Evolutionary conservation across 345 rosid species (phyloP), one percentile per base, ranked within the genome.

Genomic region (Eucalyptus tenuipes): DNA sequence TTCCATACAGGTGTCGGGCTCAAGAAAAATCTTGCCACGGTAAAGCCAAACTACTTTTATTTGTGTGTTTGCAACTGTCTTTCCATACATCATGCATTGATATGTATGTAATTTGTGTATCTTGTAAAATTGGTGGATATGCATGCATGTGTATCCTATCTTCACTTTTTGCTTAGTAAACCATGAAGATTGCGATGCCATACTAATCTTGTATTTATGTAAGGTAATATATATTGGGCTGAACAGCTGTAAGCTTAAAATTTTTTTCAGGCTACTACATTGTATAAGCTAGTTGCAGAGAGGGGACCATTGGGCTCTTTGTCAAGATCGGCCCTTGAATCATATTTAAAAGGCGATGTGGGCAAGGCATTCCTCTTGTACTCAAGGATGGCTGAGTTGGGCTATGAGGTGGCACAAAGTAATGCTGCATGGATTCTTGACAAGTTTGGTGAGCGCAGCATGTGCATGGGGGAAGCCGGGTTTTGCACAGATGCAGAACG

Each of bases 371-470:
- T 94, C 91, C 92, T 98, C 49, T 88, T 97, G 89, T 97, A 96
- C 92, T 95, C 96, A 44, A 97, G 99, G 90, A 98, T 97, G 99
- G 97, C 98, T 85, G 99, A 97, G 94, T 93, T 98, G 92, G 99
- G 99, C 49, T 98, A 95, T 87, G 99, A 98, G 94, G 93, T 98
- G 88, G 99, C 99, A 84, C 99, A 98, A 89, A 98, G 99, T 91
- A 97, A 97, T 89, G 99, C 99, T 86, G 99, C 99, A 31, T 98
- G 99, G 99, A 97, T 98, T 93, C 98, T 98, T 71, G 99, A 98
- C 89, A 97, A 97, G 91, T 98, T 94, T 88, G 97, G 94, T 44
- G 99, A 98, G 88, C 94, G 90, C 89, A 98, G 99, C 94, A 94
- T 95, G 99, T 97, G 99, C 92, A 92, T 98, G 92, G 99, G 99